A percentile compares a stretch with the other conserved stretches of the same genome.
Conservation (phyloP, 202 grass and related monocot species). For the Schoenoplectus tabernaemontani region DNA sequence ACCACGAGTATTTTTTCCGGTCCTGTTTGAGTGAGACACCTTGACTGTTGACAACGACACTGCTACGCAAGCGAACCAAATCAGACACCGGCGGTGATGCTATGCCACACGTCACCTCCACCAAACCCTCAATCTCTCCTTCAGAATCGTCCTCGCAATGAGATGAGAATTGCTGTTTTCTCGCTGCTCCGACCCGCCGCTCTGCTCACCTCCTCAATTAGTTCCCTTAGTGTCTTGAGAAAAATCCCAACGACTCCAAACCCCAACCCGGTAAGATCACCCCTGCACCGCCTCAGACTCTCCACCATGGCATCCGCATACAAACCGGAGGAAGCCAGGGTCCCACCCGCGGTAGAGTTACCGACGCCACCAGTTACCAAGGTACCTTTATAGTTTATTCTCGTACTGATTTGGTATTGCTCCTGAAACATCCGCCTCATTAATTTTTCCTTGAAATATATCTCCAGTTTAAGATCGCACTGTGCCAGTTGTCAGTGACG, state of each 20-base stretch:
- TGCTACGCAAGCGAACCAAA: neutral
- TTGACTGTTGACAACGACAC: neutral
- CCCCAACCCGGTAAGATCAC: slow-evolving; percentile 18
- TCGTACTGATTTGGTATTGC: neutral
- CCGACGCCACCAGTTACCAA: slow-evolving; percentile 67
- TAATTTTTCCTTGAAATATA: neutral
- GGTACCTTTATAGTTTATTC: slow-evolving; percentile 30
- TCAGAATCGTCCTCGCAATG: neutral
- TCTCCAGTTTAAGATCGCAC: slow-evolving; percentile 81
- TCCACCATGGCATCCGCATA: slow-evolving; percentile 49
- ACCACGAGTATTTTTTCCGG: too few relatives aligned
- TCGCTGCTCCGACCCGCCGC: neutral
- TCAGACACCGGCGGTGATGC: slow-evolving; percentile 4
- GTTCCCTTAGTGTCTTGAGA: neutral
- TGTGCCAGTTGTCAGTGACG: slow-evolving; percentile 84
- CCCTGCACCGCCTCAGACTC: slow-evolving; percentile 12
- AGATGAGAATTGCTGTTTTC: neutral
- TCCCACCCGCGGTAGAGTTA: slow-evolving; percentile 50
- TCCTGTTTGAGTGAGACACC: neutral
- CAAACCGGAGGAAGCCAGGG: slow-evolving; percentile 61
- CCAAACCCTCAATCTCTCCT: neutral
- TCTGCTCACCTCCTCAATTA: slow-evolving; percentile 33
- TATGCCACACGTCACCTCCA: slow-evolving; percentile 6
- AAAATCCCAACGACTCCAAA: neutral
- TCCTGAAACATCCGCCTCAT: neutral